Evolutionary conservation across 441 rosid species (phyloP).

Genomic region (Erodium texanum): DNA sequence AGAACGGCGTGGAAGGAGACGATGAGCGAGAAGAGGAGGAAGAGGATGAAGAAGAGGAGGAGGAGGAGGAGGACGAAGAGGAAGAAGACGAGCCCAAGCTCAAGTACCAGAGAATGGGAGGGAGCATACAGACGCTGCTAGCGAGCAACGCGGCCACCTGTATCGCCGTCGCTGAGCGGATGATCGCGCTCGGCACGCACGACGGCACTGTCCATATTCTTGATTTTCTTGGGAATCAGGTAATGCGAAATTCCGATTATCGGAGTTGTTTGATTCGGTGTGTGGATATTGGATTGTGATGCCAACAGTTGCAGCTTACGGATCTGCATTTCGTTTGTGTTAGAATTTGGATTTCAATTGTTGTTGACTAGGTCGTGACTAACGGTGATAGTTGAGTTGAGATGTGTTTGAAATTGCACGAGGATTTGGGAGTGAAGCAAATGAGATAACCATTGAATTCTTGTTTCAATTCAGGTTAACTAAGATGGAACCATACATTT

Average conservation of each 20-base stretch:
- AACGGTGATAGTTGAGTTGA: background rate
- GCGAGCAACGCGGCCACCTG: conserved; percentile 88
- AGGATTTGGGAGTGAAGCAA: background rate
- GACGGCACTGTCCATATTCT: conserved; percentile 86
- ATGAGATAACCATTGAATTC: background rate
- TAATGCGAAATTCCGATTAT: background rate
- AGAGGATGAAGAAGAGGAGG: conserved; percentile 39
- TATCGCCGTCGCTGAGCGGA: conserved; percentile 80
- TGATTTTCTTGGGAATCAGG: conserved; percentile 97
- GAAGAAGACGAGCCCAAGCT: conserved; percentile 90
- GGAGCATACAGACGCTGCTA: conserved; percentile 71
- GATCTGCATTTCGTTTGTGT: background rate
- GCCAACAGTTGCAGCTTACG: background rate
- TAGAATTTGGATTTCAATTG: background rate
- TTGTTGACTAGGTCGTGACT: background rate
- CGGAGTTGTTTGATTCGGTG: too few relatives aligned
- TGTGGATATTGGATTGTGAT: too few relatives aligned
- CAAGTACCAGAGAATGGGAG: conserved; percentile 96
- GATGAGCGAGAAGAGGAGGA: conserved; percentile 55
- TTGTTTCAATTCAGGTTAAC: background rate
- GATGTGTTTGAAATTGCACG: background rate
- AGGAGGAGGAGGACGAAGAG: conserved; percentile 49
- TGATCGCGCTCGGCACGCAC: conserved; percentile 95
- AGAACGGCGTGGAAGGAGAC: conserved; percentile 93
- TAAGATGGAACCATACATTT: background rate